Base-by-base conservation (phyloP, 768 basidiomycete species). In the Gymnopilus dilepis region DNA sequence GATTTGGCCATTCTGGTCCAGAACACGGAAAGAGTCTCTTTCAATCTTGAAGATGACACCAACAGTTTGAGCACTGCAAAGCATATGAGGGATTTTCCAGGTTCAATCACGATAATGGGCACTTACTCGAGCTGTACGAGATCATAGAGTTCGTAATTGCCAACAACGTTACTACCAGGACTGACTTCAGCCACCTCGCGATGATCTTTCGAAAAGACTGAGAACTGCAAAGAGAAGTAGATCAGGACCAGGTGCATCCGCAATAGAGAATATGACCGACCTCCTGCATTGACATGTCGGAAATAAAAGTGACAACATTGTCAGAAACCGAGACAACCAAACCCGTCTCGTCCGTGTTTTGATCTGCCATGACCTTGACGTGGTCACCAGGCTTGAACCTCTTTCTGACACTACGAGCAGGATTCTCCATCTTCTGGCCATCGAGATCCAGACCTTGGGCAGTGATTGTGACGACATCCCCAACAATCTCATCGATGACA, bases 21-120 rank as follows among this genome's bases (percentile, higher is more conserved):
- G 82, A 2, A 99, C 91, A 58, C 95, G 93, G 86, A 99, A 95
- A 7, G 94, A 89, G 71, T 95, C 94, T 13, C 95, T 89, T 72
- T 99, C 97, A 1, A 95, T 96, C 74, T 97, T 96, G 84, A 91
- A 97, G 65, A 99, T 97, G 62, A 99, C 94, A 72, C 95, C 97
- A 34, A 95, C 94, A 4, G 95, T 97, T 73, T 95, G 92, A 30
- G 87, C 84, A 74, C 95, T 98, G 28, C 28, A 21, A 24, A 3
- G 45, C 15, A 37, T 19, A 41, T 69, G 65, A 60, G 65, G n/a
- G 64, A 22, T 58, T 64, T 38, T 56, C 21, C 28, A 21, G 8
- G 19, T 42, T 33, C 45, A 11, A 24, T 38, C 43, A 47, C 3
- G 30, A 54, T 34, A 51, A 48, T 17, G 6, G 50, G 3, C 12